Evolutionary conservation across 2,329 filamentous ascomycete species (phyloP).

Genomic region (Claviceps digitariae): DNA sequence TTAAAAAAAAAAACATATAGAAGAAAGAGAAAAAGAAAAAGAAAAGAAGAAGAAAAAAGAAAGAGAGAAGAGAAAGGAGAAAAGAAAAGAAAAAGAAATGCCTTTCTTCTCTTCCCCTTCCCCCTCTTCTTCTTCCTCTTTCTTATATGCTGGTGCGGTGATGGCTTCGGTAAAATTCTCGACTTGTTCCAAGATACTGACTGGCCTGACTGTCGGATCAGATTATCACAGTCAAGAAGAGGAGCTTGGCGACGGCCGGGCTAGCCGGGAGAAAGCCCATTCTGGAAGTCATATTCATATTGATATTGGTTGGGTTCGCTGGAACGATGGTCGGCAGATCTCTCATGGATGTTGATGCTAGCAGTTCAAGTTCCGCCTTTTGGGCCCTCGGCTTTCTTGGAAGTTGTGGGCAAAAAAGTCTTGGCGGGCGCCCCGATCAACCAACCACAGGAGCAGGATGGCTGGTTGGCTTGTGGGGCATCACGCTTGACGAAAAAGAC

Average conservation of each 20-base stretch:
- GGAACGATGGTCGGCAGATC: no score
- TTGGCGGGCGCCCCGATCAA: not conserved
- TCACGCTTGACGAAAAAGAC: not conserved
- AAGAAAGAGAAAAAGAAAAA: no score
- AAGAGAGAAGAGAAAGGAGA: not conserved
- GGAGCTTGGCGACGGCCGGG: no score
- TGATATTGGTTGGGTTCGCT: no score
- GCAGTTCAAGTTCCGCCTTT: not conserved
- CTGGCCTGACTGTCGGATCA: no score
- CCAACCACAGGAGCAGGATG: not conserved
- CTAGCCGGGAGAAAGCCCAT: no score
- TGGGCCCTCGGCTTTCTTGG: not conserved
- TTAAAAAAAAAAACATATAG: no score
- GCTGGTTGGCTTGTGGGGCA: not conserved
- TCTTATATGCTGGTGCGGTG: conserved; percentile 17
- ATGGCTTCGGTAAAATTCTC: no score
- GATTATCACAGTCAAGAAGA: no score
- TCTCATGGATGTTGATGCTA: not conserved
- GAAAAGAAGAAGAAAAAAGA: no score
- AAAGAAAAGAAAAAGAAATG: not conserved
- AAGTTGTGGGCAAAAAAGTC: not conserved
- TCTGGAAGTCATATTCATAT: no score
- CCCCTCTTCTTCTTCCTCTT: not conserved
- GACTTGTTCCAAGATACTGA: no score
- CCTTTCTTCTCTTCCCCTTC: not conserved